These are phyloP conservation scores for Globisporangium barbulae DNA, from an alignment of 352 stramenopile species.

Conservation along the genomic window DNA sequence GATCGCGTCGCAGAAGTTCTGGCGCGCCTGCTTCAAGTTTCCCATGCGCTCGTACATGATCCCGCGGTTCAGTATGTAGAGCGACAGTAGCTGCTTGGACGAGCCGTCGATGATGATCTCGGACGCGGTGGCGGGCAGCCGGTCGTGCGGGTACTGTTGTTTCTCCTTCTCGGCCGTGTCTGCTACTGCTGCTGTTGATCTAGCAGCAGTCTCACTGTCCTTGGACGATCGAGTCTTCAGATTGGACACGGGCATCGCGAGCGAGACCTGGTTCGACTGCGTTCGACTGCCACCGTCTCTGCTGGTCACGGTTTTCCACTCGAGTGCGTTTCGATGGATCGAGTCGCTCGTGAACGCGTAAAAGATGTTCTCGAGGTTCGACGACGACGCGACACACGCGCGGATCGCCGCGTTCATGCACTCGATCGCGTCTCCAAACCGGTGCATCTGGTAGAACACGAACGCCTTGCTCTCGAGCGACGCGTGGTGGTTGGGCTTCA, in stretches of 20 bases:
- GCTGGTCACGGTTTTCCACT: conserved; percentile 45
- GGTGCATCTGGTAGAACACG: conserved; percentile 46
- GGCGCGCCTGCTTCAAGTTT: conserved; percentile 38
- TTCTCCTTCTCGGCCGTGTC: conserved; percentile 2
- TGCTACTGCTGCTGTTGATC: not conserved
- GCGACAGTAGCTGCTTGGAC: conserved; percentile 56
- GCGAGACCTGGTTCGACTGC: not conserved
- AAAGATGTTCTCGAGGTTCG: conserved; percentile 58
- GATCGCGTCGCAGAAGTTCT: conserved; percentile 58
- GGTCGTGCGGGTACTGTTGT: not conserved
- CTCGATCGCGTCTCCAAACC: conserved; percentile 37
- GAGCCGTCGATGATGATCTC: conserved; percentile 40
- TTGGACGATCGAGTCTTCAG: not conserved
- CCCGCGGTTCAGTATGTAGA: conserved; percentile 74
- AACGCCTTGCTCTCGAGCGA: conserved; percentile 61
- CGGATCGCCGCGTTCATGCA: conserved; percentile 60
- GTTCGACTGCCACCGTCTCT: conserved; percentile 6
- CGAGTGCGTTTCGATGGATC: conserved; percentile 54
- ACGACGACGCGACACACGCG: conserved; percentile 52
- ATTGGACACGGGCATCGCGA: conserved; percentile 3
- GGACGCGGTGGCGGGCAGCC: not conserved
- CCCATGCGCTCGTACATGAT: conserved; percentile 58
- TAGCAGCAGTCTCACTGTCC: not conserved
- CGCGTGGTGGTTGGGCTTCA: conserved; percentile 46
- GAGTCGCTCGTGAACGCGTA: conserved; percentile 51